These are phyloP conservation scores for Aureobasidium sp. DNA, from an alignment of 2,329 filamentous ascomycete genomes.

Conservation along the genomic window DNA sequence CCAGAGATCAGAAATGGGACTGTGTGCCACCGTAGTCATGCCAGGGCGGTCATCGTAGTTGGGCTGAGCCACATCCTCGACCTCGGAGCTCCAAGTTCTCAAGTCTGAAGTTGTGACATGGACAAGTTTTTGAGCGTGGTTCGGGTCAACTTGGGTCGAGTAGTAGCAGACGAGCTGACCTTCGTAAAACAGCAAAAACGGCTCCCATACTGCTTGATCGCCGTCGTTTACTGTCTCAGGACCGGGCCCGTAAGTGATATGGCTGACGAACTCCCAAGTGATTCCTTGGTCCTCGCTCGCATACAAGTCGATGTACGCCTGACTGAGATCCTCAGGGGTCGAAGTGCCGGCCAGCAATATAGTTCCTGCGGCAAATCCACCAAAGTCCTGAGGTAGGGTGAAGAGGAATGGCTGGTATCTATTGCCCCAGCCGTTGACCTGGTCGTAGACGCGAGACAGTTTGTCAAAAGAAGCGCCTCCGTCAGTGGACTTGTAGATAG, in stretches of 20 bases:
- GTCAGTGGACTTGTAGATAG: conserved; percentile 42
- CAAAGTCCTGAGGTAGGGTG: conserved; percentile 52
- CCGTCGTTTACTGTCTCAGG: conserved; percentile 56
- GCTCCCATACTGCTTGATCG: conserved; percentile 65
- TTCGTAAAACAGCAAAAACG: conserved; percentile 55
- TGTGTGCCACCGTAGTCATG: conserved; percentile 58
- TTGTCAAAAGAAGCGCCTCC: conserved; percentile 51
- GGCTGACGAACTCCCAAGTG: conserved; percentile 61
- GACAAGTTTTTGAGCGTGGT: conserved; percentile 61
- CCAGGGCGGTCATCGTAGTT: conserved; percentile 58
- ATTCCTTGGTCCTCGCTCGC: conserved; percentile 53
- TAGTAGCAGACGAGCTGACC: conserved; percentile 60
- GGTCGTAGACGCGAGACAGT: conserved; percentile 56
- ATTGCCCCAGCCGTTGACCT: conserved; percentile 57
- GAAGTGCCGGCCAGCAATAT: conserved; percentile 56
- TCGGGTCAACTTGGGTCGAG: conserved; percentile 60
- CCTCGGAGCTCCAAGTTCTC: conserved; percentile 49
- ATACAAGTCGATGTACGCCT: conserved; percentile 63
- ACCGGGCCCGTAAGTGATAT: conserved; percentile 55
- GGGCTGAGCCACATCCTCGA: conserved; percentile 56
- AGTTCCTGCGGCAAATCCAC: conserved; percentile 55
- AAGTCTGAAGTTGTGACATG: conserved; percentile 58
- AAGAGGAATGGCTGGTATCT: conserved; percentile 65
- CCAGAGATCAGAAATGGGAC: no score
- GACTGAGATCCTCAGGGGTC: conserved; percentile 51